A percentile compares a stretch with the other conserved stretches of the same genome.
These are phyloP conservation scores for Sporisorium scitamineum DNA, from an alignment of 1,284 basidiomycete genomes.

Conservation along the genomic window DNA sequence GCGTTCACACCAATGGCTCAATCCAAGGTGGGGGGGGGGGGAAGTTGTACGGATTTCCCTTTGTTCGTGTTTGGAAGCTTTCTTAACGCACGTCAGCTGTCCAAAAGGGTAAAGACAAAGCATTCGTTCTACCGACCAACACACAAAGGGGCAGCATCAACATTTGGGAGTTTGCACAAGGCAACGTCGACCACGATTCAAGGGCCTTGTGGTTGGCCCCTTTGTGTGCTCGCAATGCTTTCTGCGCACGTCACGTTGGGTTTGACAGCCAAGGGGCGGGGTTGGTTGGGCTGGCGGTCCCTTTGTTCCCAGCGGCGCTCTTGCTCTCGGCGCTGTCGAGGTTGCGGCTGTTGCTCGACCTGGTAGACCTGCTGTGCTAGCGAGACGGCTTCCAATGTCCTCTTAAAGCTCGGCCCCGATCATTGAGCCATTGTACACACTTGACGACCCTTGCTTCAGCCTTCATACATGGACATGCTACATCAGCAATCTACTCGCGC, in stretches of 20 bases:
- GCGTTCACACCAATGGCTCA: too few relatives aligned
- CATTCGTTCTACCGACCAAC: not conserved
- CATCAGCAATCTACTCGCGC: not conserved
- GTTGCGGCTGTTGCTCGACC: too few relatives aligned
- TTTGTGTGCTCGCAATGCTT: not conserved
- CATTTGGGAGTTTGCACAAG: too few relatives aligned
- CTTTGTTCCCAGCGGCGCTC: not conserved
- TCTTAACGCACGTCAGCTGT: constrained; percentile 1
- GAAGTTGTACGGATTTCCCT: not conserved
- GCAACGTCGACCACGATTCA: not conserved
- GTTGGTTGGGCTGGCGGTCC: not conserved
- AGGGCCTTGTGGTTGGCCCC: not conserved
- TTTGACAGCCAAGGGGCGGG: not conserved
- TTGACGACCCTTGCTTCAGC: not conserved
- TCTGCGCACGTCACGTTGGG: not conserved
- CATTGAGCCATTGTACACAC: not conserved
- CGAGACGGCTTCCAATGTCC: too few relatives aligned
- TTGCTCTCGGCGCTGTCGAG: not conserved
- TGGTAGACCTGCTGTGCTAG: too few relatives aligned
- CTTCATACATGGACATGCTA: not conserved
- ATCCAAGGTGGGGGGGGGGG: not conserved
- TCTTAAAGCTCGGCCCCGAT: not conserved
- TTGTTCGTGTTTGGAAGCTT: not conserved
- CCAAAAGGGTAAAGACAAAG: constrained; percentile 9
- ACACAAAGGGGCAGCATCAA: constrained; percentile 12